Base-by-base conservation (phyloP, 306 rosid species). In the Casuarina cunninghamiana region DNA sequence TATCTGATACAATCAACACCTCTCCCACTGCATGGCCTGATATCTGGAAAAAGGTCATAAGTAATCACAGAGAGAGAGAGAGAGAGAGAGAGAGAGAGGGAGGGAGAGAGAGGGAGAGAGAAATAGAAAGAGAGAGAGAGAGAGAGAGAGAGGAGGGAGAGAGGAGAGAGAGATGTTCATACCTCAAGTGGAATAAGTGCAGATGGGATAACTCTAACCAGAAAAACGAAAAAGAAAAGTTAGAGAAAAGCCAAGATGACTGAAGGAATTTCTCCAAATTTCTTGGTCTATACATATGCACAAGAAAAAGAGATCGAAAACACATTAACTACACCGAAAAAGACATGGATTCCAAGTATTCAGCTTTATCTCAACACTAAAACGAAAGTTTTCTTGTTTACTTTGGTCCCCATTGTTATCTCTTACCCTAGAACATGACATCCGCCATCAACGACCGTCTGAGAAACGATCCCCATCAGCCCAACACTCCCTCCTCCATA, bases 401-500 rank as follows among this genome's bases (percentile, higher is more conserved):
- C 32, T 66, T 66, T 65, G 10, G 48, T 41, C 71, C 71, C 50
- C 50, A 37, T 53, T 54, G 43, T 39, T 16, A 38, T 46, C 12
- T 53, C 78, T 79, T 79, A 79, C 83, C 83, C 83, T 50, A 79
- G 69, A 50, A 79, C 83, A 72, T 72, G 83, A 37, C 83, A 79
- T 63, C 83, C 83, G 12, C 78, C 83, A 41, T 79, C 74, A 73
- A 38, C 53, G 21, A 73, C 78, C 8, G 83, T 79, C 54, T 53
- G 78, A 21, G 83, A 79, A 73, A 79, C 74, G 68, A 72, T 50
- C 32, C 83, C 83, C 83, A 79, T 79, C 13, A 79, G 38, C 41
- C 83, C 83, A 61, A 42, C 48, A 63, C 83, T 73, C 43, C 83
- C 83, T 79, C 83, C 83, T 51, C 83, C 83, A 65, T 78, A 78